Evolutionary conservation across 306 rosid genomes (phyloP).

Genomic region (Prunus persica): Prunus_persica_NCBIv2 NC_034011.1:25299501-25300000

Average conservation of each 20-base stretch:
- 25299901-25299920: slow-evolving; percentile 34
- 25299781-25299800: slow-evolving; percentile 43
- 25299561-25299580: slow-evolving; percentile 32
- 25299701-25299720: neutral
- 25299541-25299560: neutral
- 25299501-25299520: neutral
- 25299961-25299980: neutral
- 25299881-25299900: slow-evolving; percentile 40
- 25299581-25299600: slow-evolving; percentile 50
- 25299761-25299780: slow-evolving; percentile 42
- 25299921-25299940: neutral
- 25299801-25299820: slow-evolving; percentile 38
- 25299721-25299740: neutral
- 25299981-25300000: neutral
- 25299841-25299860: slow-evolving; percentile 48
- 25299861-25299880: slow-evolving; percentile 43
- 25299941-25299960: neutral
- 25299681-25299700: slow-evolving; percentile 26
- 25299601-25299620: slow-evolving; percentile 70
- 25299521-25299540: neutral
- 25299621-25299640: slow-evolving; percentile 55
- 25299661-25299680: slow-evolving; percentile 60
- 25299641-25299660: slow-evolving; percentile 43
- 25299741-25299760: slow-evolving; percentile 12
- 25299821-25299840: slow-evolving; percentile 53